Conservation (phyloP, 768 basidiomycete species). For the Exidia glandulosa region DNA sequence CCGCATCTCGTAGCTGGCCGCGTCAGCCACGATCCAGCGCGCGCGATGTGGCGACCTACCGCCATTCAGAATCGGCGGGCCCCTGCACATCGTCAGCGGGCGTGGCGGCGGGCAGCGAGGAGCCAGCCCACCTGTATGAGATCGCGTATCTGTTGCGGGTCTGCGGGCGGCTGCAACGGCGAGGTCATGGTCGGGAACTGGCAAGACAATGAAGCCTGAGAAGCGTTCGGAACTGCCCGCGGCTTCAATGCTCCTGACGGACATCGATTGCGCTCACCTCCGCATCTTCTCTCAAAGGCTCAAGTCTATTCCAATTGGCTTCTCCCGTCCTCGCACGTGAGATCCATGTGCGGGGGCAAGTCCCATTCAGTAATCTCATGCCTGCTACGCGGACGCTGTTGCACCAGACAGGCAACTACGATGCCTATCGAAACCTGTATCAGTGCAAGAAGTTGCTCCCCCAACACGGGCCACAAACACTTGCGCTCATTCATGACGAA, state of each 20-base stretch:
- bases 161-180: background rate
- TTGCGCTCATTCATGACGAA: too few species aligned
- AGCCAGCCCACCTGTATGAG: background rate
- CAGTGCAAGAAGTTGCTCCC: too few species aligned
- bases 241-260: too few species aligned
- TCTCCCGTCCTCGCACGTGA: too few species aligned
- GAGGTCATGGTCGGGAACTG: background rate
- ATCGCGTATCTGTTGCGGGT: background rate
- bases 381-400: too few species aligned
- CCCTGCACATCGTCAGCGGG: constrained; percentile 37
- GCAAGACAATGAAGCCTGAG: background rate
- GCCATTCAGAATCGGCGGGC: constrained; percentile 77
- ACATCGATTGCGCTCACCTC: background rate
- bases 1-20: constrained; percentile 79
- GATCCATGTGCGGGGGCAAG: too few species aligned
- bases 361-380: too few species aligned
- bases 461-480: too few species aligned
- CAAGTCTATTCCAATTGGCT: too few species aligned
- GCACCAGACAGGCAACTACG: too few species aligned
- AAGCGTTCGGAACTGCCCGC: background rate
- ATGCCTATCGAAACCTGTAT: too few species aligned
- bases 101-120: background rate
- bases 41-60: constrained; percentile 27
- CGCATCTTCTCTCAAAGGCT: background rate
- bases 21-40: background rate